Evolutionary conservation across 164 flowering plant genomes (phyloP), one percentile per base, ranked within the genome.

Genomic region (Santalum album): DNA sequence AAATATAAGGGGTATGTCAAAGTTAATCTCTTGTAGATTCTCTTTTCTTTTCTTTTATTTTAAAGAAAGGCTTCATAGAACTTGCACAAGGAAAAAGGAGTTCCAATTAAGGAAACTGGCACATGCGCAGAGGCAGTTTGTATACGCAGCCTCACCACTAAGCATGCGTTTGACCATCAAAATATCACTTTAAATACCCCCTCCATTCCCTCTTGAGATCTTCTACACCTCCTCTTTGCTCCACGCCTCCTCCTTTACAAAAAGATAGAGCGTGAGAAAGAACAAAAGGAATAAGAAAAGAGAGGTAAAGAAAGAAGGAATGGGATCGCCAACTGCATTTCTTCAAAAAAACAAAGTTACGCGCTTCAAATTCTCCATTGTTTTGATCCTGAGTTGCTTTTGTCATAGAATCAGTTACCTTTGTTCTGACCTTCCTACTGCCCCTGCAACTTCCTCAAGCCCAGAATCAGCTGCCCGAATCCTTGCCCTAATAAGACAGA

Each of bases 111-210:
- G 19, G 45, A 18, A 42, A 42, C 45, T 42, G 20, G 6, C 45
- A n/a, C 45, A 51, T 26, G 42, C 42, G 15, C 40, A 36, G 35
- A 65, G 72, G 24, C 69, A 58, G 72, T 75, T 75, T 53, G 43
- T 64, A 64, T 71, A 75, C 73, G 71, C 65, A 67, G 57, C 65
- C 72, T 65, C 56, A 49, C 59, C 59, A 63, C 63, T 56, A 50
- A 45, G 16, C 15, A 56, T 60, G 45, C 32, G n/a, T 63, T 74
- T 76, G 82, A 77, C 85, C 60, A 55, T 60, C 70, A 73, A 59
- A 54, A 34, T 52, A 47, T 53, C 56, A 61, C 80, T 82, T 72
- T 78, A 85, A 80, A 85, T 80, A 63, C 71, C 72, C 76, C 66
- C 57, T 58, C 71, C 53, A 48, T 68, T 58, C 55, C 73, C 43